Evolutionary conservation across 139 green algal genomes (phyloP).

Genomic region (Pycnococcus provasolii): DNA sequence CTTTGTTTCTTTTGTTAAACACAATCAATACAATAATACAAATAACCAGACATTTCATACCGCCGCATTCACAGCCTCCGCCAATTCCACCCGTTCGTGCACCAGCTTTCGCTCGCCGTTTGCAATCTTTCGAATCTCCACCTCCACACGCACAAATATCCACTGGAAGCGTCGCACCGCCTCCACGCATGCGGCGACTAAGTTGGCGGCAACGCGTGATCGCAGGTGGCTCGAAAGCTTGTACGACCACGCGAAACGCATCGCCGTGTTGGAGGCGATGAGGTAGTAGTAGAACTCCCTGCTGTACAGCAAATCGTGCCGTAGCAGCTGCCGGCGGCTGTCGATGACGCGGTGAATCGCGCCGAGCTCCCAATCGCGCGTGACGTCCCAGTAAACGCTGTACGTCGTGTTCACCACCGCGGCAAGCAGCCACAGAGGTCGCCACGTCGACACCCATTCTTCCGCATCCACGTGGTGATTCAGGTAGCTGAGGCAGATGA

Average conservation of each 20-base stretch:
- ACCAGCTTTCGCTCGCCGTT: too few relatives aligned
- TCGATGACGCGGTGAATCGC: slow-evolving; percentile 1
- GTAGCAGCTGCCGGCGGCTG: background rate
- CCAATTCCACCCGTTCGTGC: too few relatives aligned
- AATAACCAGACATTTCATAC: too few relatives aligned
- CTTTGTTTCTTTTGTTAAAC: too few relatives aligned
- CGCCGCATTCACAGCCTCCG: too few relatives aligned
- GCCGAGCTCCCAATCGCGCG: slow-evolving; percentile 86
- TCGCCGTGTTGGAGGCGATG: slow-evolving; percentile 60
- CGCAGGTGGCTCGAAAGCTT: slow-evolving; percentile 71
- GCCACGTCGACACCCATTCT: slow-evolving; percentile 35
- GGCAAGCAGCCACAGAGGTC: slow-evolving; percentile 60
- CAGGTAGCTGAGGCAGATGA: slow-evolving; percentile 64
- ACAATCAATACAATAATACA: too few relatives aligned
- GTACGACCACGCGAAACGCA: slow-evolving; percentile 76
- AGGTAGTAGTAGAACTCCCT: slow-evolving; percentile 50
- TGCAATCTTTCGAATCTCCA: slow-evolving; percentile 35
- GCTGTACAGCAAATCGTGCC: background rate
- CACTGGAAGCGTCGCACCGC: slow-evolving; percentile 71
- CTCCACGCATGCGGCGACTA: slow-evolving; percentile 43
- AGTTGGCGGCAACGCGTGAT: slow-evolving; percentile 36
- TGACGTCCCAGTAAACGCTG: slow-evolving; percentile 92
- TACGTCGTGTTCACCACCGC: slow-evolving; percentile 71
- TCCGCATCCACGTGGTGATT: slow-evolving; percentile 57
- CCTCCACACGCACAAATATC: slow-evolving; percentile 80